These are phyloP conservation scores for Fusarium albidum DNA, from an alignment of 2,329 filamentous ascomycete species.

Conservation along the genomic window DNA sequence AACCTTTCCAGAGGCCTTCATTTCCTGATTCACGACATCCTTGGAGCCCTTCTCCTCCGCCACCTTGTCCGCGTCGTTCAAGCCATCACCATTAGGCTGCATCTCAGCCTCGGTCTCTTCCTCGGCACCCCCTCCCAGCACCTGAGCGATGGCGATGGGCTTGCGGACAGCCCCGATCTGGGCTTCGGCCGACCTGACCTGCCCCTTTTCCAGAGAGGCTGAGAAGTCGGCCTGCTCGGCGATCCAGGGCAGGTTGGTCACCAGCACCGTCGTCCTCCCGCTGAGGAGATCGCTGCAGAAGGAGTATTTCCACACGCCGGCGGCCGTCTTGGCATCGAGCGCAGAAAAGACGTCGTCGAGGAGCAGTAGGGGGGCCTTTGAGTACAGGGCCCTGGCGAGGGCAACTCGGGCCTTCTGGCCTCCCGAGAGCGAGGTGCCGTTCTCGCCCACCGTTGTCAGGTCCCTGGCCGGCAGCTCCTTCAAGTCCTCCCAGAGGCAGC, in stretches of 20 bases:
- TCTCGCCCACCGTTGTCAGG: conserved; percentile 61
- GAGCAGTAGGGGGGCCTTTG: conserved; percentile 61
- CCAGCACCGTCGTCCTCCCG: conserved; percentile 63
- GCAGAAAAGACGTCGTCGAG: conserved; percentile 69
- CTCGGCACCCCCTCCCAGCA: conserved; percentile 46
- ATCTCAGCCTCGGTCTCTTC: conserved; percentile 44
- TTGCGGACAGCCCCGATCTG: conserved; percentile 56
- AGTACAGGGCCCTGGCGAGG: conserved; percentile 65
- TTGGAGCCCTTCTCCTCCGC: conserved; percentile 47
- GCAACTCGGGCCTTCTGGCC: conserved; percentile 66
- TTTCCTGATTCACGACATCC: conserved; percentile 57
- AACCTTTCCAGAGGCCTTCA: conserved; percentile 54
- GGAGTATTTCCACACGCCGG: conserved; percentile 63
- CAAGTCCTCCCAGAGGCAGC: conserved; percentile 60
- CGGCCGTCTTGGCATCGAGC: conserved; percentile 65
- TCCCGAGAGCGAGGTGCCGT: conserved; percentile 63
- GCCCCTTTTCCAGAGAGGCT: conserved; percentile 56
- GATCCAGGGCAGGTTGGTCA: conserved; percentile 65
- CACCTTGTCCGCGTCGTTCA: conserved; percentile 45
- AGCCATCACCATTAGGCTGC: conserved; percentile 39
- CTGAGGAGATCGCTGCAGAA: conserved; percentile 64
- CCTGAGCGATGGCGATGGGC: conserved; percentile 53
- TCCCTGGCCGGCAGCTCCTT: conserved; percentile 60
- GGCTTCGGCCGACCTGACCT: conserved; percentile 49
- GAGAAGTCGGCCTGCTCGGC: conserved; percentile 58